Percentiles rank a stretch among this genome's conserved stretches.
Conservation (phyloP, 768 basidiomycete genomes). For the Russula emetica region DNA sequence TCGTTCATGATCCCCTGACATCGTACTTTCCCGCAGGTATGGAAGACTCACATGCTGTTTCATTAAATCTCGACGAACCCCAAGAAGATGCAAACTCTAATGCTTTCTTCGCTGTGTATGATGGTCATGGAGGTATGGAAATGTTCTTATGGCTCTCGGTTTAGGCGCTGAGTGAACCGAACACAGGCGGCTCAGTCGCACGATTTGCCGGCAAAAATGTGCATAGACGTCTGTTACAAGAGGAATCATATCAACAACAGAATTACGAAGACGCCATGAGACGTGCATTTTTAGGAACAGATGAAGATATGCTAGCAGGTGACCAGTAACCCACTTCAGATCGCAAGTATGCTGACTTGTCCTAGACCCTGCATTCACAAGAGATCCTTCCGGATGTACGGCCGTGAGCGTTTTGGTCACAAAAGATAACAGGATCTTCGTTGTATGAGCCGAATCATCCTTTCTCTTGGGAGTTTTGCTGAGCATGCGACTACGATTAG, state of each 20-base stretch:
- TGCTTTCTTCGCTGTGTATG: constrained; percentile 94
- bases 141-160: constrained; percentile 11
- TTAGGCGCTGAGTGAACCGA: constrained; percentile 7
- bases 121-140: constrained; percentile 89
- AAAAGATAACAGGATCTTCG: constrained; percentile 68
- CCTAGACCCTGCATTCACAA: constrained; percentile 76
- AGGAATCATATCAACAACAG: constrained; percentile 65
- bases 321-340: constrained; percentile 30
- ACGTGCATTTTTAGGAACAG: constrained; percentile 86
- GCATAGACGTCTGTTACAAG: constrained; percentile 68
- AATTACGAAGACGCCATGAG: constrained; percentile 78
- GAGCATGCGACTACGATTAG: constrained; percentile 45
- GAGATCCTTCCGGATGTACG: constrained; percentile 95
- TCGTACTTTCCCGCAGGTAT: constrained; percentile 57
- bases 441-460: constrained; percentile 46
- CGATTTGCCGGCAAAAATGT: constrained; percentile 82
- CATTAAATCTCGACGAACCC: constrained; percentile 62
- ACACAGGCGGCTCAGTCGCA: constrained; percentile 74
- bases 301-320: constrained; percentile 90
- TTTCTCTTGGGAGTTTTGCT: constrained; percentile 2
- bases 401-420: constrained; percentile 87
- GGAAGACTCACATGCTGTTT: constrained; percentile 90
- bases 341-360: background rate
- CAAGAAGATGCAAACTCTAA: constrained; percentile 42
- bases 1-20: constrained; percentile 26